These are phyloP conservation scores for Blastobotrys aristatus DNA, from an alignment of 1,139 yeast genomes.

Conservation along the genomic window DNA sequence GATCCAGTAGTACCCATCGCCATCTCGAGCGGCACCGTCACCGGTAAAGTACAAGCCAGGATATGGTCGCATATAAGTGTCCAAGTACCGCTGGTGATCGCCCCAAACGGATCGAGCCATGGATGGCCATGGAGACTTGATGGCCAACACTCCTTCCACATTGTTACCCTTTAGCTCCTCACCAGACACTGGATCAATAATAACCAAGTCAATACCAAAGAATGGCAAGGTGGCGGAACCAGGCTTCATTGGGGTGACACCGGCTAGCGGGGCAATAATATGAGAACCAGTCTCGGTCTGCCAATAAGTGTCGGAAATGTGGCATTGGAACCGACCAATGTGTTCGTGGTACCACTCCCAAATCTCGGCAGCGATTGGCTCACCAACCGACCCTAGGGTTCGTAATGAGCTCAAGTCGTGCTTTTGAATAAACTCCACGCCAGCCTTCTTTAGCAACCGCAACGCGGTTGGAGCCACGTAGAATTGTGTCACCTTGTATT, in stretches of 20 bases:
- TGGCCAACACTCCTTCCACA: slow-evolving; percentile 93
- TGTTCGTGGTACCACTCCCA: slow-evolving; percentile 98
- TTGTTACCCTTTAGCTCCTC: slow-evolving; percentile 79
- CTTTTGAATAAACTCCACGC: slow-evolving; percentile 82
- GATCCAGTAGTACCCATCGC: slow-evolving; percentile 97
- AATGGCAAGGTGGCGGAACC: slow-evolving; percentile 96
- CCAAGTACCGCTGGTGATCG: slow-evolving; percentile 84
- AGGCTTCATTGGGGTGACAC: slow-evolving; percentile 91
- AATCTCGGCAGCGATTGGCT: slow-evolving; percentile 95
- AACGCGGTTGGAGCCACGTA: slow-evolving; percentile 98
- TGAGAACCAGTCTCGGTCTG: slow-evolving; percentile 98
- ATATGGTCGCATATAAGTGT: slow-evolving; percentile 91
- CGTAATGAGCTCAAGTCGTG: slow-evolving; percentile 88
- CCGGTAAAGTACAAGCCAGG: slow-evolving; percentile 98
- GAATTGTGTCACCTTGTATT: slow-evolving; percentile 92
- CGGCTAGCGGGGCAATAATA: slow-evolving; percentile 92
- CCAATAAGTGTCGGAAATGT: slow-evolving; percentile 95
- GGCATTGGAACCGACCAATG: slow-evolving; percentile 84
- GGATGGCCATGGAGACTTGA: slow-evolving; percentile 91
- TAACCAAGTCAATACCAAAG: slow-evolving; percentile 86
- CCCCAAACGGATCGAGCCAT: slow-evolving; percentile 96
- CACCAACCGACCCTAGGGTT: slow-evolving; percentile 97
- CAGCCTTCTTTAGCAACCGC: slow-evolving; percentile 91
- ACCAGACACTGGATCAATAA: slow-evolving; percentile 91
- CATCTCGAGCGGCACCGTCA: slow-evolving; percentile 97